phyloP scores from a whole-genome alignment of 2,329 filamentous ascomycete species.

The Botryotinia globosa region DNA sequence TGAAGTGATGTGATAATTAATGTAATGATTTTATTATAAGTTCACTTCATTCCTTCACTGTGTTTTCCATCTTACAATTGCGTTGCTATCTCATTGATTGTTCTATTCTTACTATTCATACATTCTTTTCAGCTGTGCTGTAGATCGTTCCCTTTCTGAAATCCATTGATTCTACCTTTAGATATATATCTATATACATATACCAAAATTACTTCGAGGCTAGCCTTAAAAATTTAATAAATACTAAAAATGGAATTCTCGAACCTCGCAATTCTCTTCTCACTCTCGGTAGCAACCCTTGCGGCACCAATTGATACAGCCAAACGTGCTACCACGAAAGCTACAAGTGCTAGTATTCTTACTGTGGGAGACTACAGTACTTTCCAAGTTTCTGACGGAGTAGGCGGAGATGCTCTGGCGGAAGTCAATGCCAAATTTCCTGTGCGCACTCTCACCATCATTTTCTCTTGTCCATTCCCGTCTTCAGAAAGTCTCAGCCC shows the following conservation, averaged over 20 bases:
- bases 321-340: neutral
- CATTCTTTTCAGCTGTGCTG: neutral
- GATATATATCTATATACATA: neutral
- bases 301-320: neutral
- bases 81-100: neutral
- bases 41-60: neutral
- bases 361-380: neutral
- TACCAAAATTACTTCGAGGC: neutral
- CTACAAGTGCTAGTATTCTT: neutral
- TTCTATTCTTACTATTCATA: neutral
- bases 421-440: slow-evolving; percentile 56
- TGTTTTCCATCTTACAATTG: neutral
- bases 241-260: neutral
- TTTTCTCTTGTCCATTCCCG: neutral
- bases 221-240: neutral
- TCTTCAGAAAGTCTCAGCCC: neutral
- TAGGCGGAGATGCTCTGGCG: slow-evolving; percentile 51
- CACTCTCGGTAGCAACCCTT: neutral
- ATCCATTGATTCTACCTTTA: neutral
- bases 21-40: neutral
- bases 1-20: neutral
- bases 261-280: neutral
- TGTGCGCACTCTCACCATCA: slow-evolving; percentile 37
- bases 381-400: slow-evolving; percentile 46
- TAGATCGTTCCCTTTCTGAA: neutral